Base-by-base conservation (phyloP, 2,329 filamentous ascomycete species). In the Hyphodiscus sp. region DNA sequence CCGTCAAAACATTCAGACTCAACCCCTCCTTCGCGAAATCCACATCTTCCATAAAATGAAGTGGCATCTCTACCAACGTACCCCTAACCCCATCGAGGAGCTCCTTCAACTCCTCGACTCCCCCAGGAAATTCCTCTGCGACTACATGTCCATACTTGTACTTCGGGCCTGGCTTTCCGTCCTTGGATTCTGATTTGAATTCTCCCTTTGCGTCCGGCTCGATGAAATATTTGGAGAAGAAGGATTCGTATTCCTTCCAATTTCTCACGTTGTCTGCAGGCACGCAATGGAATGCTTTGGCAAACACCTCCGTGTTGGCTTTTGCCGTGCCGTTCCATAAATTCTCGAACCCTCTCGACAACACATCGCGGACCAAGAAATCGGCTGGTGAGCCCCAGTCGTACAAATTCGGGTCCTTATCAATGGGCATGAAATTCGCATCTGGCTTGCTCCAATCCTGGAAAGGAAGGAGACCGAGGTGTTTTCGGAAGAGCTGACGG, bases 121-220 rank as follows among this genome's bases (percentile, higher is more conserved):
- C 88, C 58, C 85, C 80, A 0, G 80, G 76, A 69, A 95, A 89
- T 65, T 92, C 83, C 49, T 88, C 85, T 65, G 82, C 82, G 45
- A 96, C 87, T 1, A 95, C 88, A 72, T 96, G 92, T 0, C 91
- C 92, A 72, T 91, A 92, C 65, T 86, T 81, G 63, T 91, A 90
- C 68, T 82, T 81, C 26, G 78, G 23, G 23, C 23, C 23, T 8
- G 23, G 23, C 23, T 26, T 26, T 26, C 23, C 23, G 23, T 26
- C 75, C 3, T 43, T 23, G 13, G 76, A 74, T 57, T 75, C 69
- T 63, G 73, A 63, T 42, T 62, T 60, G 13, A 74, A 67, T 43
- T 71, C 70, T 16, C 71, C 69, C 53, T 76, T 70, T 10, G 73
- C 55, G 74, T 72, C 67, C 0, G 79, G 78, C 20, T 77, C 73